Conservation (phyloP, 345 rosid genomes). For the Excoecaria agallocha region DNA sequence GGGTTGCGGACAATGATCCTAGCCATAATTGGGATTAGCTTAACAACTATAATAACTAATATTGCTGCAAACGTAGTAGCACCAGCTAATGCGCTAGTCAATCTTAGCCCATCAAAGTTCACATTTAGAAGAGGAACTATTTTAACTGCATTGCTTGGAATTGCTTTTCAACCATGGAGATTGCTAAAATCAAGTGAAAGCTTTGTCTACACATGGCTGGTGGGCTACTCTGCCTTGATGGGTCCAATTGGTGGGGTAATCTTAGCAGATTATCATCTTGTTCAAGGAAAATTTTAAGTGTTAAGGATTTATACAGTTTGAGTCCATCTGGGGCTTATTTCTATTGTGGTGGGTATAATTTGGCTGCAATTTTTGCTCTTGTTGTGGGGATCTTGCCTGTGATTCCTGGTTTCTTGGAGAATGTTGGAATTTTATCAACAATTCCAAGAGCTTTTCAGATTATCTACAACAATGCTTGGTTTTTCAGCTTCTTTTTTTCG, state of each 20-base stretch:
- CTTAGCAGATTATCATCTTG: slow-evolving; percentile 69
- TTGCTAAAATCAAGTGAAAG: slow-evolving; percentile 85
- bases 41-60: slow-evolving; percentile 84
- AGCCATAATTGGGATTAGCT: slow-evolving; percentile 72
- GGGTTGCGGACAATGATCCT: slow-evolving; percentile 57
- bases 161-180: slow-evolving; percentile 88
- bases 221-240: slow-evolving; percentile 81
- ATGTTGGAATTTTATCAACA: slow-evolving; percentile 49
- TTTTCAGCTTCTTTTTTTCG: slow-evolving; percentile 69
- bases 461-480: slow-evolving; percentile 88
- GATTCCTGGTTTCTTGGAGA: slow-evolving; percentile 75
- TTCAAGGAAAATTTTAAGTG: slow-evolving; percentile 45
- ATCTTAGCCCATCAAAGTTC: slow-evolving; percentile 74
- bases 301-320: slow-evolving; percentile 54
- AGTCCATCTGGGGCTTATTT: slow-evolving; percentile 63
- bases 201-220: slow-evolving; percentile 90
- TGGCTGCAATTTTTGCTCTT: slow-evolving; percentile 57
- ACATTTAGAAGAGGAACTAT: slow-evolving; percentile 84
- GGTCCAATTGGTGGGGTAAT: slow-evolving; percentile 87
- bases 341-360: slow-evolving; percentile 62
- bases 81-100: slow-evolving; percentile 88
- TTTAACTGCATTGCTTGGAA: slow-evolving; percentile 73
- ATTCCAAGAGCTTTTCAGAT: slow-evolving; percentile 40
- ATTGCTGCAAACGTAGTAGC: slow-evolving; percentile 93
- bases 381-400: slow-evolving; percentile 70